Evolutionary conservation across 2,329 filamentous ascomycete genomes (phyloP), one percentile per base, ranked within the genome.

Genomic region (Orbilia blumenaviensis): DNA sequence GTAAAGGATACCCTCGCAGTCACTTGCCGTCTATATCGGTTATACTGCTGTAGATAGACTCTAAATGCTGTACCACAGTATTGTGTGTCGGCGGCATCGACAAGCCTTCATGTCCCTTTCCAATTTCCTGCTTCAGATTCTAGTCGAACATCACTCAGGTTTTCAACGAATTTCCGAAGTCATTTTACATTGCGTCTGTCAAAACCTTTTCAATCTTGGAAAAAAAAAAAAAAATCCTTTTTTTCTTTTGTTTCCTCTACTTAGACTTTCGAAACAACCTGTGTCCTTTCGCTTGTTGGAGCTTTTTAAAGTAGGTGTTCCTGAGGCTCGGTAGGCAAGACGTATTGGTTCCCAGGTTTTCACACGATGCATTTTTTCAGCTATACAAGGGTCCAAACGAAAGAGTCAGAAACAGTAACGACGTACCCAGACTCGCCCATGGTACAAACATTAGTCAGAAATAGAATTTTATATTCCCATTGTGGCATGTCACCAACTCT

Each of bases 331-430:
- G 18, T 58, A 58, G 7, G 27, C 18, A 8, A 48, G 50, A 29
- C n/a, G 63, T 56, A 67, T 75, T 68, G 63, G 71, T 32, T 50
- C 46, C 54, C 58, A 46, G 44, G n/a, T 66, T n/a, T 75, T 75
- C 63, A 56, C 69, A 67, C 69, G 25, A 12, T 52, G 69, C 63
- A 63, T 75, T 50, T 44, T 50, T 64, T 68, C 63, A 68, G 63
- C 71, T 75, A 46, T 38, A 42, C 71, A 75, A 34, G 71, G 63
- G 52, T 75, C 38, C 21, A 2, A 10, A 54, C 16, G 14, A 25
- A 54, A 41, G 54, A 68, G 46, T 63, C 63, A 68, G 71, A 64
- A 63, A 48, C 71, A 68, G 67, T 27, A 41, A 27, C 12, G 25
- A 18, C 42, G 21, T 25, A 10, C 7, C 9, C 16, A 36, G 32